Evolutionary conservation across 2,329 filamentous ascomycete genomes (phyloP).

Genomic region (Colletotrichum falcatum): DNA sequence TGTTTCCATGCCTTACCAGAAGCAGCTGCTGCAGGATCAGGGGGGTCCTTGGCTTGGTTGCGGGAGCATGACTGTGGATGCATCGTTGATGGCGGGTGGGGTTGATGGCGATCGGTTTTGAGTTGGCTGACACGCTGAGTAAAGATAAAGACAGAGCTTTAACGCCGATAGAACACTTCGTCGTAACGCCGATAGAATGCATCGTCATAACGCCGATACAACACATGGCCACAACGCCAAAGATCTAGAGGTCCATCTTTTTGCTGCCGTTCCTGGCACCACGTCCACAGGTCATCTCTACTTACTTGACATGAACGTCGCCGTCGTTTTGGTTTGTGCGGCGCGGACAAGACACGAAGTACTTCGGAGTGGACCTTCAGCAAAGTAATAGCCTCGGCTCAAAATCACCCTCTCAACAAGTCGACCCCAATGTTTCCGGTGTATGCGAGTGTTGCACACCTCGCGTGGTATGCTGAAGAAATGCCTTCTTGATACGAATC

Average conservation of each 20-base stretch:
- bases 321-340: slow-evolving; percentile 1
- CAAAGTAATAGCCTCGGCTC: slow-evolving; percentile 28
- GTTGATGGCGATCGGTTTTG: background rate
- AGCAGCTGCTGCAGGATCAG: slow-evolving; percentile 16
- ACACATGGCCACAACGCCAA: slow-evolving; percentile 28
- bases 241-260: slow-evolving; percentile 7
- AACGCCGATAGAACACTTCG: slow-evolving; percentile 27
- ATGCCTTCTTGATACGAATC: background rate
- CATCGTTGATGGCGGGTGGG: slow-evolving; percentile 30
- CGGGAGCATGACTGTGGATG: slow-evolving; percentile 20
- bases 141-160: slow-evolving; percentile 5
- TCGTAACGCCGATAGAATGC: slow-evolving; percentile 37
- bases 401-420: background rate
- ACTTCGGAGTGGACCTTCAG: slow-evolving; percentile 6
- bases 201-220: slow-evolving; percentile 36
- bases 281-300: background rate
- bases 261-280: slow-evolving; percentile 24
- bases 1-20: slow-evolving; percentile 37
- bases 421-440: background rate
- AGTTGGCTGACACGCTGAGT: too few species aligned
- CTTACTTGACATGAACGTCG: background rate
- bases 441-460: slow-evolving; percentile 7
- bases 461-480: background rate
- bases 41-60: slow-evolving; percentile 28
- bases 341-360: too few species aligned